Conservation (phyloP, 768 basidiomycete genomes). For the Suillus fuscotomentosus region DNA sequence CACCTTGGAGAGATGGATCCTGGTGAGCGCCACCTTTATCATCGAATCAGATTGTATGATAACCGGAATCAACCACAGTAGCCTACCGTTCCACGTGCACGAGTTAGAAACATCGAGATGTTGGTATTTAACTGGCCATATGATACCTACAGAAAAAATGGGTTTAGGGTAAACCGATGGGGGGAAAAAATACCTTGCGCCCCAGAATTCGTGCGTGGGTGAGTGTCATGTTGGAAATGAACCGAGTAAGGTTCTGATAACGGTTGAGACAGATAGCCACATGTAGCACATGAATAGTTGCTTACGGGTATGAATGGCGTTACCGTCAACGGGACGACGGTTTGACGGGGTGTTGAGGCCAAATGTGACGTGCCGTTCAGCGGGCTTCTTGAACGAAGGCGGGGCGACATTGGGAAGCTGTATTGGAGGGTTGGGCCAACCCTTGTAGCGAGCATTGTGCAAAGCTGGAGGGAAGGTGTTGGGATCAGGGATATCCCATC, state of each 20-base stretch:
- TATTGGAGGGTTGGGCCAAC: background rate
- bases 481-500: background rate
- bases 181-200: background rate
- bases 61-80: background rate
- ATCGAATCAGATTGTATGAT: background rate
- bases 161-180: no score
- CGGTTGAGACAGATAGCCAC: background rate
- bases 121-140: no score
- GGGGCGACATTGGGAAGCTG: background rate
- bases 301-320: background rate
- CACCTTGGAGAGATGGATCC: background rate
- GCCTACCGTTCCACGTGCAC: background rate
- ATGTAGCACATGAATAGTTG: background rate
- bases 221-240: background rate
- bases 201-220: no score
- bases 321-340: background rate
- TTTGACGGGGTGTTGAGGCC: background rate
- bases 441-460: background rate
- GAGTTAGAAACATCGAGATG: background rate
- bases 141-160: background rate
- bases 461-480: background rate
- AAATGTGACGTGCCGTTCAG: background rate
- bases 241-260: background rate
- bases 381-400: background rate
- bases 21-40: background rate